Percentiles rank a stretch among this genome's conserved stretches.
Evolutionary conservation across 2,329 filamentous ascomycete species (phyloP).

Genomic region (Graphium sp.): DNA sequence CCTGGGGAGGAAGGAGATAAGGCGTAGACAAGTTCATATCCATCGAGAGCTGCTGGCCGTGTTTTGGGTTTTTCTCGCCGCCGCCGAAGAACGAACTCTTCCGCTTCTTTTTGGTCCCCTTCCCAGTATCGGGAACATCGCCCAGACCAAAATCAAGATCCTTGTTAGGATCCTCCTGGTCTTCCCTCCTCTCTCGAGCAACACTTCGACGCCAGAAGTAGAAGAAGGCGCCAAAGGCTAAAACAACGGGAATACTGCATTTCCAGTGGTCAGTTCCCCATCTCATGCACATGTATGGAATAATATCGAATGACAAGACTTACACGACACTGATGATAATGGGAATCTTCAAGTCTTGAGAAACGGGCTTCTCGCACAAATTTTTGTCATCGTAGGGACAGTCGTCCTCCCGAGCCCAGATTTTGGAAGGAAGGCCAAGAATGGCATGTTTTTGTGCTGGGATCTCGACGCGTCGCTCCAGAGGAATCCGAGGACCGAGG

Average conservation of each 20-base stretch:
- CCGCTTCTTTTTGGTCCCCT: constrained; percentile 12
- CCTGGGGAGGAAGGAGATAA: constrained; percentile 76
- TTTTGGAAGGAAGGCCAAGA: constrained; percentile 6
- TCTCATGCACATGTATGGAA: constrained; percentile 4
- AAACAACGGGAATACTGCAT: constrained; percentile 56
- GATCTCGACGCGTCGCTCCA: too few relatives aligned
- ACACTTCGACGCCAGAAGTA: constrained; percentile 68
- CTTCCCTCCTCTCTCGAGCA: constrained; percentile 56
- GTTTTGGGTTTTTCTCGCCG: constrained; percentile 33
- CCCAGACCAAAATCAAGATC: constrained; percentile 84
- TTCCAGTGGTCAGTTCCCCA: neutral
- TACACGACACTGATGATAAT: constrained; percentile 57
- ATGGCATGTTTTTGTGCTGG: too few relatives aligned
- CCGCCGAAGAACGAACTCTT: constrained; percentile 26
- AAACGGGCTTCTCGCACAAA: constrained; percentile 42
- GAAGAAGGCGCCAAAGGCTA: constrained; percentile 49
- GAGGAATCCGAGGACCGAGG: too few relatives aligned
- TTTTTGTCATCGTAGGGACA: constrained; percentile 14
- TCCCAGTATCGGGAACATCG: constrained; percentile 25
- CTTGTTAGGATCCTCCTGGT: constrained; percentile 72
- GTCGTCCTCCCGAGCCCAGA: constrained; percentile 6
- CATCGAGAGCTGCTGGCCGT: constrained; percentile 46
- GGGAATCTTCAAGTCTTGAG: constrained; percentile 39
- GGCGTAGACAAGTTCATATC: constrained; percentile 65
- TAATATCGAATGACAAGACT: constrained; percentile 17